phyloP scores from a whole-genome alignment of 2,329 filamentous ascomycete genomes.

The Paramyrothecium roridum region DNA sequence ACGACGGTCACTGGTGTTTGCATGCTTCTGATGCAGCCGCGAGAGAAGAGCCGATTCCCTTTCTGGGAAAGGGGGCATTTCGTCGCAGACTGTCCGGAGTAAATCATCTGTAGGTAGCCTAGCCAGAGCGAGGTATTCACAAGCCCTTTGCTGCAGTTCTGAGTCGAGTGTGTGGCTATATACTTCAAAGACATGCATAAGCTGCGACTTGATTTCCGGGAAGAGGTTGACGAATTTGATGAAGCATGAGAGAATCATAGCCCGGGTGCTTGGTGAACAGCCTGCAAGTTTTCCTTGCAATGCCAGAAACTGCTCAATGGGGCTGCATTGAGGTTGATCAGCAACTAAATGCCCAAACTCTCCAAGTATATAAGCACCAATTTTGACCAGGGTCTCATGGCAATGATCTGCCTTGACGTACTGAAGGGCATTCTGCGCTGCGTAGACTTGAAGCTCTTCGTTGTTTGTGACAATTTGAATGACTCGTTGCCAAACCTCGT shows the following conservation, averaged over 20 bases:
- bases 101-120: constrained; percentile 87
- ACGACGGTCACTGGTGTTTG: constrained; percentile 87
- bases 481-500: constrained; percentile 98
- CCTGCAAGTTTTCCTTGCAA: constrained; percentile 85
- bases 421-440: constrained; percentile 86
- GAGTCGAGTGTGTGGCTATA: constrained; percentile 95
- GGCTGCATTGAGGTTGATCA: constrained; percentile 86
- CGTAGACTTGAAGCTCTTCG: constrained; percentile 95
- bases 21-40: constrained; percentile 89
- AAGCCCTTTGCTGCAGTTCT: constrained; percentile 92
- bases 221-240: constrained; percentile 98
- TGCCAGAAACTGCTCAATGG: constrained; percentile 94
- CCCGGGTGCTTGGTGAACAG: constrained; percentile 84
- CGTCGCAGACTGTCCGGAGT: constrained; percentile 89
- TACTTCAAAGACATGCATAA: constrained; percentile 83
- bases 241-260: constrained; percentile 92
- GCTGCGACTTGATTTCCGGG: constrained; percentile 94
- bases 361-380: constrained; percentile 91
- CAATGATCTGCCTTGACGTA: constrained; percentile 92
- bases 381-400: constrained; percentile 96
- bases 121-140: constrained; percentile 86
- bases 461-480: constrained; percentile 99
- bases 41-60: constrained; percentile 88
- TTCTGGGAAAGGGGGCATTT: constrained; percentile 98
- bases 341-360: constrained; percentile 97